phyloP scores from a whole-genome alignment of 2,329 filamentous ascomycete genomes.

The Cladophialophora exuberans region DNA sequence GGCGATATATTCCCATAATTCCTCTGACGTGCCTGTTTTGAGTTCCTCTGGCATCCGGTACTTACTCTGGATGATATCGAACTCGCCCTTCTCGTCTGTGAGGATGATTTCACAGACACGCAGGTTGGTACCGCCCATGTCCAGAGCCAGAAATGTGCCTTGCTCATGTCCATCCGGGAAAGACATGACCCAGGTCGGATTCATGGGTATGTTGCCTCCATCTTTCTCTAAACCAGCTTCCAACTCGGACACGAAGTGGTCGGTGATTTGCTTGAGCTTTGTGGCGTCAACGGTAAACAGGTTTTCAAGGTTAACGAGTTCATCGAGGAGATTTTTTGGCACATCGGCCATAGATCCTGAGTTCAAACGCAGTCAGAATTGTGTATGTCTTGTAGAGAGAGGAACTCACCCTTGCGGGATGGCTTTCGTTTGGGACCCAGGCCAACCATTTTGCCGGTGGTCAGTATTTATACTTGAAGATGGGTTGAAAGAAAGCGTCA shows the following conservation, averaged over 20 bases:
- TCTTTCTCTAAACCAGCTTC: constrained; percentile 83
- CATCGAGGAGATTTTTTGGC: constrained; percentile 77
- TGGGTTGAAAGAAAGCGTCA: too few species aligned
- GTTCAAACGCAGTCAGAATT: background rate
- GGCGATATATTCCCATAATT: constrained; percentile 93
- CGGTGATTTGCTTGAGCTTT: constrained; percentile 87
- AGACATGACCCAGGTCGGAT: constrained; percentile 92
- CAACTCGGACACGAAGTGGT: constrained; percentile 87
- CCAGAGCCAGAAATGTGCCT: constrained; percentile 84
- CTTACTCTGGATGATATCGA: constrained; percentile 94
- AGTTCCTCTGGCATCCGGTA: constrained; percentile 93
- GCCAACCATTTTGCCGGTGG: constrained; percentile 58
- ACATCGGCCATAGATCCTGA: constrained; percentile 88
- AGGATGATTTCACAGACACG: constrained; percentile 92
- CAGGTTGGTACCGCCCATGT: constrained; percentile 96
- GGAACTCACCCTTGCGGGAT: constrained; percentile 72
- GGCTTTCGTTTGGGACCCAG: constrained; percentile 66
- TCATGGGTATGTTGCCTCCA: constrained; percentile 98
- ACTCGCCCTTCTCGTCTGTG: constrained; percentile 84
- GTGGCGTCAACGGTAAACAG: constrained; percentile 75
- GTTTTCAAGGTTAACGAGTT: constrained; percentile 84
- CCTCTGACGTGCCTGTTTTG: constrained; percentile 79
- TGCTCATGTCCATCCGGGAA: constrained; percentile 86
- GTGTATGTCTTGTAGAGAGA: constrained; percentile 18
- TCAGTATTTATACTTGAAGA: too few species aligned